A percentile compares a stretch with the other conserved stretches of the same genome.
These are phyloP conservation scores for Scheffersomyces parashehatae DNA, from an alignment of 1,139 yeast genomes.

Conservation along the genomic window DNA sequence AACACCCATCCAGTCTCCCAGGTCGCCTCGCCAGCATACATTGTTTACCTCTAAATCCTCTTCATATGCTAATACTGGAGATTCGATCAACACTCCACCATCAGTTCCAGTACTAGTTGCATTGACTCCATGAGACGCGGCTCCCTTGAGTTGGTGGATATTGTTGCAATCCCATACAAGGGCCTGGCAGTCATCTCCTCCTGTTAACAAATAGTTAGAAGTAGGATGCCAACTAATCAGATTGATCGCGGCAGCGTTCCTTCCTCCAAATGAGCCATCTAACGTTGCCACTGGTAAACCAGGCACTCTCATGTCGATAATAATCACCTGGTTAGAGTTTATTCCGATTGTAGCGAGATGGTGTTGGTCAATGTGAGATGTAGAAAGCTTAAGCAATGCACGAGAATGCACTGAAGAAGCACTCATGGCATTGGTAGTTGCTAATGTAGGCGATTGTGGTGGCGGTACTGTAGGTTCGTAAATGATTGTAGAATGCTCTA, in stretches of 20 bases:
- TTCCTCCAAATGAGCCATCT: slow-evolving; percentile 61
- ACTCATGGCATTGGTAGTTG: background rate
- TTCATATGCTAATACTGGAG: slow-evolving; percentile 56
- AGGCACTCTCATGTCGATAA: slow-evolving; percentile 86
- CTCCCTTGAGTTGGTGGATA: slow-evolving; percentile 8
- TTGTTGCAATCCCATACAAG: slow-evolving; percentile 75
- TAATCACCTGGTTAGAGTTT: slow-evolving; percentile 62
- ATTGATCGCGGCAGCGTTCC: slow-evolving; percentile 59
- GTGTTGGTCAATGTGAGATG: slow-evolving; percentile 81
- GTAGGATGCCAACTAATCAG: slow-evolving; percentile 84
- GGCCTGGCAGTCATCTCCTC: slow-evolving; percentile 91
- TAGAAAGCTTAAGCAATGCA: slow-evolving; percentile 73
- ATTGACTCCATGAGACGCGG: no score
- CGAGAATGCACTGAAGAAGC: slow-evolving; percentile 25
- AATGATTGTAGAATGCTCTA: slow-evolving; percentile 92
- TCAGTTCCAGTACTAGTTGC: background rate
- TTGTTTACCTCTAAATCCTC: slow-evolving; percentile 73
- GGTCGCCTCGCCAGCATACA: slow-evolving; percentile 65
- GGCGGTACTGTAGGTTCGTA: slow-evolving; percentile 56
- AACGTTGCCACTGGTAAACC: slow-evolving; percentile 74
- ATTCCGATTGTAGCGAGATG: slow-evolving; percentile 77
- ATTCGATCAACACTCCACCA: slow-evolving; percentile 25
- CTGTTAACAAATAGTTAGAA: slow-evolving; percentile 65
- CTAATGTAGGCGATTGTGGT: slow-evolving; percentile 30
- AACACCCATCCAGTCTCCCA: slow-evolving; percentile 80